Evolutionary conservation across 495 filamentous ascomycete genomes (phyloP).

Genomic region (Daldinia grandis): DNA sequence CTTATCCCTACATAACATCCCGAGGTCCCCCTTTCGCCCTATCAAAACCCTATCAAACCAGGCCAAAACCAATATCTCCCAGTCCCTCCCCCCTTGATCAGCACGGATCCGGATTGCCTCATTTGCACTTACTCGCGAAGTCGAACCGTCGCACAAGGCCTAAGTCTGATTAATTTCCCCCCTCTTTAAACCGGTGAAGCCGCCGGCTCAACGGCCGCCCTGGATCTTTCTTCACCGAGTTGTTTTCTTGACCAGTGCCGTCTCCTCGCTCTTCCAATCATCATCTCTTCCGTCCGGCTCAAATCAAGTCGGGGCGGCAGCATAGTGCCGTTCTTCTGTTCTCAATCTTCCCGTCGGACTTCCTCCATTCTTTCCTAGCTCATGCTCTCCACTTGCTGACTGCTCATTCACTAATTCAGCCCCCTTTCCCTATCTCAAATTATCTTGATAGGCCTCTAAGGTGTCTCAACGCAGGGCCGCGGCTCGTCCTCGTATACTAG

Average conservation of each 20-base stretch:
- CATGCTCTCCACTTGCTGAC: conserved; percentile 43
- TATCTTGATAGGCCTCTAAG: conserved; percentile 29
- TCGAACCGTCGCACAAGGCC: conserved; percentile 36
- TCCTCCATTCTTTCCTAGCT: conserved; percentile 36
- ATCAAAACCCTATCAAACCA: conserved; percentile 1
- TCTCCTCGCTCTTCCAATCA: conserved; percentile 46
- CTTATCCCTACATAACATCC: conserved; percentile 7
- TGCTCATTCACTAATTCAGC: conserved; percentile 44
- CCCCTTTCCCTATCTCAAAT: conserved; percentile 39
- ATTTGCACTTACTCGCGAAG: conserved; percentile 28
- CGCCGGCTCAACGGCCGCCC: conserved; percentile 44
- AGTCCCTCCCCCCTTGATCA: conserved; percentile 23
- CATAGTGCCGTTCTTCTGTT: conserved; percentile 39
- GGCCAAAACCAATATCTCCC: background rate
- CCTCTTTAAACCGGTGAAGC: conserved; percentile 51
- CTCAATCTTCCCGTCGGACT: conserved; percentile 41
- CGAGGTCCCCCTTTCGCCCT: conserved; percentile 5
- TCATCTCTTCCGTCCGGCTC: conserved; percentile 38
- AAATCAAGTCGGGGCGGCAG: conserved; percentile 42
- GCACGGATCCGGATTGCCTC: conserved; percentile 41
- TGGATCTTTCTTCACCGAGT: conserved; percentile 47
- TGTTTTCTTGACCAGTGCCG: conserved; percentile 40
- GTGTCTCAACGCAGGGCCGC: conserved; percentile 20
- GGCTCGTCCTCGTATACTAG: conserved; percentile 27
- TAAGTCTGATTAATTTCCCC: conserved; percentile 43